Evolutionary conservation across 805 yeast species (phyloP).

Genomic region (Huiozyma naganishii): DNA sequence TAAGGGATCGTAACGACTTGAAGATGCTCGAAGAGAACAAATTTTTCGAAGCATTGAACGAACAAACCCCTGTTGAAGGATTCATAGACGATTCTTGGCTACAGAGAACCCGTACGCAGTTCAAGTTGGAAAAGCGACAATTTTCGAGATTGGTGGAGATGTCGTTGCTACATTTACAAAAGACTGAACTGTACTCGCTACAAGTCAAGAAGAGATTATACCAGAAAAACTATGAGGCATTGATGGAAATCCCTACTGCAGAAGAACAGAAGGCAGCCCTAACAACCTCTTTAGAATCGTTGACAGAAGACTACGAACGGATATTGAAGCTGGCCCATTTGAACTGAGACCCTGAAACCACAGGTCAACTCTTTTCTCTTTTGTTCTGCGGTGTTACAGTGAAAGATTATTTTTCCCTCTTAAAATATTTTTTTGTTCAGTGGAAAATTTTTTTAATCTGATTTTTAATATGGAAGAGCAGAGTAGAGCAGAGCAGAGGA

Average conservation of each 20-base stretch:
- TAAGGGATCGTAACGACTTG: slow-evolving; percentile 77
- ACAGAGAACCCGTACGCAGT: slow-evolving; percentile 26
- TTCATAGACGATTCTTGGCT: slow-evolving; percentile 30
- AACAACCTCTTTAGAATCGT: slow-evolving; percentile 59
- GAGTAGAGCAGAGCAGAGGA: no score
- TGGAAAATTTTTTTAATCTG: no score
- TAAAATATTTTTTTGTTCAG: no score
- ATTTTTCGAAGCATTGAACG: slow-evolving; percentile 23
- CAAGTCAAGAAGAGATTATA: slow-evolving; percentile 67
- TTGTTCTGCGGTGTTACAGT: no score
- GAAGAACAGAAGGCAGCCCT: slow-evolving; percentile 60
- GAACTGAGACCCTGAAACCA: no score
- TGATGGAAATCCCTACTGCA: slow-evolving; percentile 51
- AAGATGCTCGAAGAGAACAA: slow-evolving; percentile 32
- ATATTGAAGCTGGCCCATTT: slow-evolving; percentile 23
- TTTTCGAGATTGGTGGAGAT: slow-evolving; percentile 70
- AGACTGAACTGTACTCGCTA: slow-evolving; percentile 35
- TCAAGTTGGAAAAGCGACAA: slow-evolving; percentile 69
- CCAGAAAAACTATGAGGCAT: slow-evolving; percentile 69
- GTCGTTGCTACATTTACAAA: slow-evolving; percentile 37
- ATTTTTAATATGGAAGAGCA: no score
- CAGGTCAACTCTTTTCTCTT: no score
- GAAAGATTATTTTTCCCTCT: no score
- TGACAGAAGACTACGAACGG: slow-evolving; percentile 62
- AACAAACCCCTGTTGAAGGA: neutral